Conservation (phyloP, 371 early-diverging fungal genomes). For the Mucor racemosus region DNA sequence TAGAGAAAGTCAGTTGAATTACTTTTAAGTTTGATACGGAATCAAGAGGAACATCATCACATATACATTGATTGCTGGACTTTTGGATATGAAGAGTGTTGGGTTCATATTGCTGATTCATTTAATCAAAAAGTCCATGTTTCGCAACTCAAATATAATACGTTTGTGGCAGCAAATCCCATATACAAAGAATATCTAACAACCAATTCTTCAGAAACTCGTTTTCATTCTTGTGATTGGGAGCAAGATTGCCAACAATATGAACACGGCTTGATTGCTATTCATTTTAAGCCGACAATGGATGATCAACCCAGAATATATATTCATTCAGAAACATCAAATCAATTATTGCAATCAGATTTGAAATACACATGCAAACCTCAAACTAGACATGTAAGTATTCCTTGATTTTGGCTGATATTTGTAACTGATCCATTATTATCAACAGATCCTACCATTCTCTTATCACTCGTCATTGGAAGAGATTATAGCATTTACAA, state of each 20-base stretch:
- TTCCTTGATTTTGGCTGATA: no score
- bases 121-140: constrained; percentile 48
- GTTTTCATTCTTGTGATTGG: constrained; percentile 35
- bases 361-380: constrained; percentile 12
- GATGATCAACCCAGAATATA: constrained; percentile 15
- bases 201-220: constrained; percentile 14
- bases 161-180: constrained; percentile 33
- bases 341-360: constrained; percentile 18
- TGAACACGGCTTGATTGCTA: background rate
- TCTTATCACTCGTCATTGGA: constrained; percentile 31
- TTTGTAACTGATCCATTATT: no score
- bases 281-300: background rate
- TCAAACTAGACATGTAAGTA: constrained; percentile 4
- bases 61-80: constrained; percentile 52
- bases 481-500: constrained; percentile 23
- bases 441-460: constrained; percentile 24
- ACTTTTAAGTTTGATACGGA: constrained; percentile 33
- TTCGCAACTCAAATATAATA: constrained; percentile 32
- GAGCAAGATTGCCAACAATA: background rate
- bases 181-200: constrained; percentile 16
- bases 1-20: constrained; percentile 32
- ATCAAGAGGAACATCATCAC: constrained; percentile 29
- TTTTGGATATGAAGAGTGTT: constrained; percentile 53
- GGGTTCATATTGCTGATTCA: constrained; percentile 34
- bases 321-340: background rate